Evolutionary conservation across 78 protist genomes (phyloP).

Genomic region (Speleostelium caveatum): DNA sequence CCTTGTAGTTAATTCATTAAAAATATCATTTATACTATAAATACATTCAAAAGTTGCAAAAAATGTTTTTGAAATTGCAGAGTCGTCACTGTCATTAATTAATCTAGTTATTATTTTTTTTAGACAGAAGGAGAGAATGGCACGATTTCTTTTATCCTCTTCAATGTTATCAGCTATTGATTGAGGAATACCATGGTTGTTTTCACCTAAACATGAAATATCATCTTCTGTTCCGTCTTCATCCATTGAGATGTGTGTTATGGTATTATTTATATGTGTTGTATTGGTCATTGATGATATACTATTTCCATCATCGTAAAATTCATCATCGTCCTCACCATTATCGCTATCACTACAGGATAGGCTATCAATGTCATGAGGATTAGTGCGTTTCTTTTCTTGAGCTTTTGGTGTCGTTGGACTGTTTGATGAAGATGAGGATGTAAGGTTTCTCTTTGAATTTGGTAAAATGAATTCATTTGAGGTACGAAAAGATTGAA

Average conservation of each 20-base stretch:
- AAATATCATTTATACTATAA: constrained; percentile 16
- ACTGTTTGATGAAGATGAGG: not conserved
- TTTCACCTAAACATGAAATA: not conserved
- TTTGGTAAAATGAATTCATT: constrained; percentile 13
- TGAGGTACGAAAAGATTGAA: constrained; percentile 18
- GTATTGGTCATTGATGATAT: not conserved
- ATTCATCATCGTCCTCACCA: too few relatives aligned
- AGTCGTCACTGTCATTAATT: constrained; percentile 31
- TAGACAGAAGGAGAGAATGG: constrained; percentile 10
- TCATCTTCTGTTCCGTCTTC: not conserved
- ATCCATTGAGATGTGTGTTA: not conserved
- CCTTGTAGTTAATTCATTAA: constrained; percentile 29
- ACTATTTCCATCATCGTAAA: too few relatives aligned
- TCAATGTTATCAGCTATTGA: not conserved
- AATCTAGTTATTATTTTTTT: constrained; percentile 24
- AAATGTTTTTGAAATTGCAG: constrained; percentile 53
- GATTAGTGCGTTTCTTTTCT: not conserved
- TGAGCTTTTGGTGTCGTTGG: not conserved
- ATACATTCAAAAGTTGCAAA: constrained; percentile 69
- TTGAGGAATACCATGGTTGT: not conserved
- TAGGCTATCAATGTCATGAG: not conserved
- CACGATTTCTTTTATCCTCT: constrained; percentile 22
- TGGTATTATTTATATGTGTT: not conserved
- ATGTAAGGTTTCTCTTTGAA: not conserved
- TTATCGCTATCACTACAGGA: too few relatives aligned